Conservation (phyloP, 305 asterid species). For the Solanum aculeatissimum region DNA sequence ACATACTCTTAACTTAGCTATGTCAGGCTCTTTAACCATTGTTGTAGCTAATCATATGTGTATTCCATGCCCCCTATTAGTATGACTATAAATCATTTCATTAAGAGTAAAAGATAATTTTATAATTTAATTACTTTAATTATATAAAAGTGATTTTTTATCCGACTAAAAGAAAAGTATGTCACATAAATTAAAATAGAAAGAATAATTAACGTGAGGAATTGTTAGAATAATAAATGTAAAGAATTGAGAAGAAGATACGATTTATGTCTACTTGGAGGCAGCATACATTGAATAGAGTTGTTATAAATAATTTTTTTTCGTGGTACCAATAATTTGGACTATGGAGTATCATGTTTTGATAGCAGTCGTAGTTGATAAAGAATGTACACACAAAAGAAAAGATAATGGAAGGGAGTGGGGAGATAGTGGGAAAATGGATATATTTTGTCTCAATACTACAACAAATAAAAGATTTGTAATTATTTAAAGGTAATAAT, state of each 20-base stretch:
- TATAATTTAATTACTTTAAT: too few relatives aligned
- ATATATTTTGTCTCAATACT: background rate
- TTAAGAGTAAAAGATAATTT: too few relatives aligned
- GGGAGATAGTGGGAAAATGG: background rate
- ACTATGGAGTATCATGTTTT: background rate
- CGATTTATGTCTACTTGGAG: background rate
- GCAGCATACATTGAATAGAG: background rate
- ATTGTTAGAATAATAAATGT: background rate
- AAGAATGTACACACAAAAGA: background rate
- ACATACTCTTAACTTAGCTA: too few relatives aligned
- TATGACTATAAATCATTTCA: too few relatives aligned
- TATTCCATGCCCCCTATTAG: too few relatives aligned
- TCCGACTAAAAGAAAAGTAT: background rate
- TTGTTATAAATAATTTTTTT: background rate
- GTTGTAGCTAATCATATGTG: too few relatives aligned
- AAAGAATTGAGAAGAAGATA: background rate
- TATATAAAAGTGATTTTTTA: too few relatives aligned
- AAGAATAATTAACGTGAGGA: background rate
- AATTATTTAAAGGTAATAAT: background rate
- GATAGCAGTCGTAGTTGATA: background rate
- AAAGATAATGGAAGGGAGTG: background rate
- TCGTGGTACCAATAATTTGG: background rate
- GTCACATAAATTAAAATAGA: background rate
- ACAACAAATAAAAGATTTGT: background rate
- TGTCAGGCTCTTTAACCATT: too few relatives aligned